Evolutionary conservation across 306 rosid genomes (phyloP).

Genomic region (Rosa multiflora): DNA sequence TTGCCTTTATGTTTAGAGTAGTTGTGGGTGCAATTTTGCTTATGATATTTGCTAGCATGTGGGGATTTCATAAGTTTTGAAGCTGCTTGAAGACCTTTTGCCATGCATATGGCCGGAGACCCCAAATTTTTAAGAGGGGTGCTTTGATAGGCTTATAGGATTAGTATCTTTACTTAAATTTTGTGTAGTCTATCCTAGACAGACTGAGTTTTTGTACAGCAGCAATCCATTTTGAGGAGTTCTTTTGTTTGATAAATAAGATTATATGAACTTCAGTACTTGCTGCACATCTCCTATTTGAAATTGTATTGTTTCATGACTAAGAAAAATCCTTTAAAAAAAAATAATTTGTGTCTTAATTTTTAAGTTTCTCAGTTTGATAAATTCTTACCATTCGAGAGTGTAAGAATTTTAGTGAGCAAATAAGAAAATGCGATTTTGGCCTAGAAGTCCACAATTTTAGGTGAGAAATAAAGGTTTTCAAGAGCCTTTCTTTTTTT

Average conservation of each 20-base stretch:
- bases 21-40: slow-evolving; percentile 39
- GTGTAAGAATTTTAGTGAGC: too few species aligned
- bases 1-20: slow-evolving; percentile 38
- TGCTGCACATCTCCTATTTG: background rate
- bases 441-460: too few species aligned
- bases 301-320: background rate
- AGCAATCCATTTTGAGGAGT: slow-evolving; percentile 4
- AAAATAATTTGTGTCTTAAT: too few species aligned
- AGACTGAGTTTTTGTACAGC: slow-evolving; percentile 1
- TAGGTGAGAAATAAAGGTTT: too few species aligned
- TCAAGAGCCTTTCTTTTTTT: too few species aligned
- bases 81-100: slow-evolving; percentile 29
- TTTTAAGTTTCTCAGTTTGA: too few species aligned
- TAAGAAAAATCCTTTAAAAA: too few species aligned
- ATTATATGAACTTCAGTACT: background rate
- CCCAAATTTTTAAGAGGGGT: slow-evolving; percentile 20
- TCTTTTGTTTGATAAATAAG: background rate
- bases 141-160: slow-evolving; percentile 30
- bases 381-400: too few species aligned
- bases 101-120: slow-evolving; percentile 19
- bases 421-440: too few species aligned
- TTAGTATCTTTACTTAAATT: slow-evolving; percentile 7
- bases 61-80: slow-evolving; percentile 53
- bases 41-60: slow-evolving; percentile 44
- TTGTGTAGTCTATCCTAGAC: background rate